A percentile compares a stretch with the other conserved stretches of the same genome.
phyloP scores from a whole-genome alignment of 352 stramenopile genomes.

The Phytophthora megakarya region DNA sequence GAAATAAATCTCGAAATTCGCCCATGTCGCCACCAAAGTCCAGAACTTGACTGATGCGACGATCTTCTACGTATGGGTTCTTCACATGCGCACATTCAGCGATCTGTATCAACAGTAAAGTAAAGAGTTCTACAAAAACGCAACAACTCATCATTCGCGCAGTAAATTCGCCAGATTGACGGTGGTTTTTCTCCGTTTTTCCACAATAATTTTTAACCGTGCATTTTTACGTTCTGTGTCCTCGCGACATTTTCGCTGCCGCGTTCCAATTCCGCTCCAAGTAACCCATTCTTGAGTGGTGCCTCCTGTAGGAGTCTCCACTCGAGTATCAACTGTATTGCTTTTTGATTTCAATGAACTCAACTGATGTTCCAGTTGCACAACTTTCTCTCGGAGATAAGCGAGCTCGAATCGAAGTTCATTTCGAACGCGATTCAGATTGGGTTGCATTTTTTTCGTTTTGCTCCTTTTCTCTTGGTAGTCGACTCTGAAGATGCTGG shows the following conservation, averaged over 20 bases:
- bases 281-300: too few relatives aligned
- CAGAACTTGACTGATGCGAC: constrained; percentile 27
- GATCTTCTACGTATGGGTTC: constrained; percentile 27
- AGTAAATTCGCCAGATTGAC: constrained; percentile 33
- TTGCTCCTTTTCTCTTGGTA: not conserved
- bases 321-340: not conserved
- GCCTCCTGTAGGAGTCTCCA: not conserved
- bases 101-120: constrained; percentile 21
- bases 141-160: constrained; percentile 18
- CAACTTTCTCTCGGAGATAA: constrained; percentile 31
- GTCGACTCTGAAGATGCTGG: too few relatives aligned
- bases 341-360: constrained; percentile 6
- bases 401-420: constrained; percentile 33
- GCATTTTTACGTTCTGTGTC: constrained; percentile 47
- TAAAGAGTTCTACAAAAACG: too few relatives aligned
- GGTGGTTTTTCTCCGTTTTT: constrained; percentile 38
- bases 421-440: constrained; percentile 33
- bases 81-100: constrained; percentile 28
- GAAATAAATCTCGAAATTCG: constrained; percentile 39
- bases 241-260: too few relatives aligned
- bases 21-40: constrained; percentile 35
- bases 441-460: constrained; percentile 9
- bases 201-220: constrained; percentile 44
- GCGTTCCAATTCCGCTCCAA: too few relatives aligned
- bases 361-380: constrained; percentile 32